Evolutionary conservation across 495 filamentous ascomycete genomes (phyloP).

Genomic region (Aspergillus affinis): DNA sequence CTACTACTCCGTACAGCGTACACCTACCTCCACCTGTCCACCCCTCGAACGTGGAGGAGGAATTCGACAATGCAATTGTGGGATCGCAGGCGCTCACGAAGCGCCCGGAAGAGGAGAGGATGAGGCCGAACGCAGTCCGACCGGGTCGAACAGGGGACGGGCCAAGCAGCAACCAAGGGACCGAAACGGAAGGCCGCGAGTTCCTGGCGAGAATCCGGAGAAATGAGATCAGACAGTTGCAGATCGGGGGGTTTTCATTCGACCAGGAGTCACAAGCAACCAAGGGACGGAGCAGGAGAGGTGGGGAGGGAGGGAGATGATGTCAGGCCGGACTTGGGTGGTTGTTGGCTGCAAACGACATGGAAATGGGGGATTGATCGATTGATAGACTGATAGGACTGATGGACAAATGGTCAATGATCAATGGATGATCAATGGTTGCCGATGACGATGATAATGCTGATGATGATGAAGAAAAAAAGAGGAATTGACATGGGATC

Average conservation of each 20-base stretch:
- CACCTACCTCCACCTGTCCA: too few relatives aligned
- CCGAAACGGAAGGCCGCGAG: too few relatives aligned
- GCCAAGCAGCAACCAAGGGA: not conserved
- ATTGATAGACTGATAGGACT: too few relatives aligned
- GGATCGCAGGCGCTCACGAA: not conserved
- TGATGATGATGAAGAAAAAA: not conserved
- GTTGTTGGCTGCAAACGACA: conserved; percentile 8
- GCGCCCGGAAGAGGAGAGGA: conserved; percentile 7
- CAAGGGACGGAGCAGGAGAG: not conserved
- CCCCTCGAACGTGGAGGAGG: not conserved
- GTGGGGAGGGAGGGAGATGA: conserved; percentile 7
- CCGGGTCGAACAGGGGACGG: too few relatives aligned
- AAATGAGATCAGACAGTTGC: not conserved
- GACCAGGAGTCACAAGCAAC: not conserved
- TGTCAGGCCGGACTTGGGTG: conserved; percentile 5
- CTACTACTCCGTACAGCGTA: too few relatives aligned
- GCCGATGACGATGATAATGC: too few relatives aligned
- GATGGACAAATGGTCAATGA: too few relatives aligned
- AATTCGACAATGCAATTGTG: too few relatives aligned
- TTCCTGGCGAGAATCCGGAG: conserved; percentile 1
- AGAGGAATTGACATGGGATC: conserved; percentile 6
- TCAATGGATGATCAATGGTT: too few relatives aligned
- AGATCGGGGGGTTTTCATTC: not conserved
- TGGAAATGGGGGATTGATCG: conserved; percentile 7
- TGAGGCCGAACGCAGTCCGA: conserved; percentile 11